phyloP scores from a whole-genome alignment of 179 eudicot genomes.

The Pouteria campechiana region DNA sequence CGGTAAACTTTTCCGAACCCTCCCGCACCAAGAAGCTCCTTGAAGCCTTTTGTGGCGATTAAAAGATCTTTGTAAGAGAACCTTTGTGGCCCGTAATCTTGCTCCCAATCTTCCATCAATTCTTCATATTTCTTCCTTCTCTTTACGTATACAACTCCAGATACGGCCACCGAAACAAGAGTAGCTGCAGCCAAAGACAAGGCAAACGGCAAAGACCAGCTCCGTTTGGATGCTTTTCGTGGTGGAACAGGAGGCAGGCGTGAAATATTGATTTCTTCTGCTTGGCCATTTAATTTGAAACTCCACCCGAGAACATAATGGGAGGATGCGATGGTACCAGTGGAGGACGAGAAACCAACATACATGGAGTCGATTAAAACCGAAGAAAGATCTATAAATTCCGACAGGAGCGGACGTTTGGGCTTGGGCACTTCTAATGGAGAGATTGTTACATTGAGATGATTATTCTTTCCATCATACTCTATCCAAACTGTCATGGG shows the following conservation, averaged over 20 bases:
- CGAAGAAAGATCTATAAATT: conserved; percentile 3
- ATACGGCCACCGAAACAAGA: no score
- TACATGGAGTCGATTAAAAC: conserved; percentile 2
- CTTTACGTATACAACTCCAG: no score
- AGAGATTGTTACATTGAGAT: conserved; percentile 6
- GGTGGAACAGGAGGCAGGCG: conserved; percentile 5
- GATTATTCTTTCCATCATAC: not conserved
- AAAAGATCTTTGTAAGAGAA: not conserved
- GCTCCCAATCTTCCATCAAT: not conserved
- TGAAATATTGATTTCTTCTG: conserved; percentile 6
- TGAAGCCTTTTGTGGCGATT: not conserved
- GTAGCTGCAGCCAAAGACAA: no score
- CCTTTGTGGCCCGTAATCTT: not conserved
- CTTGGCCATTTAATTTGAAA: conserved; percentile 1
- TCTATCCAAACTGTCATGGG: conserved; percentile 9
- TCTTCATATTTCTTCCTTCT: not conserved
- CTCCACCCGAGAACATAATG: conserved; percentile 11
- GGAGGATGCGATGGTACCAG: not conserved
- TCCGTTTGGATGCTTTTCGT: no score
- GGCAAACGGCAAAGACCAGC: no score
- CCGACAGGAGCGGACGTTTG: conserved; percentile 1
- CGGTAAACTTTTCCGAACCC: not conserved
- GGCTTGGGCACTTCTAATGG: conserved; percentile 4
- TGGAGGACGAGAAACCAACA: conserved; percentile 11
- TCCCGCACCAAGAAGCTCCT: not conserved